Conservation (phyloP, 768 basidiomycete species). For the Gautieria morchelliformis region DNA sequence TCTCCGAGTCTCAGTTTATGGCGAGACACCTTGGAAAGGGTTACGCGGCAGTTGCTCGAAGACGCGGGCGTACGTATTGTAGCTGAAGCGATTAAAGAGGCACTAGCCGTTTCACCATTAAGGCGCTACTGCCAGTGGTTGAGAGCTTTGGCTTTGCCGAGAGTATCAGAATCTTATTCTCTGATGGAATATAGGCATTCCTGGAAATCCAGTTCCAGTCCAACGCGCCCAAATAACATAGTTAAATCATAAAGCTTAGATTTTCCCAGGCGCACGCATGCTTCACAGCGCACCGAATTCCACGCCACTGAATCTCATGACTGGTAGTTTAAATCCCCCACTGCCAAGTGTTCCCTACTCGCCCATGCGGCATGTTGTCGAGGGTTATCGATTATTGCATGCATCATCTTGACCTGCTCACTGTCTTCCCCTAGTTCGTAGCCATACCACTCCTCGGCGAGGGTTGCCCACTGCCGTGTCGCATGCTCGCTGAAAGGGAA, state of each 20-base stretch:
- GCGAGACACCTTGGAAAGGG: constrained; percentile 67
- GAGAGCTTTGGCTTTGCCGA: constrained; percentile 98
- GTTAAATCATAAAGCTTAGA: no score
- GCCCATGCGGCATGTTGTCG: constrained; percentile 41
- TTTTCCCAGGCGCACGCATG: no score
- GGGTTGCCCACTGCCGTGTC: constrained; percentile 38
- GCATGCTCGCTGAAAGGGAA: constrained; percentile 30
- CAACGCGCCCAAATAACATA: no score
- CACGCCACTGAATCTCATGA: no score
- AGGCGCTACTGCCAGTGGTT: constrained; percentile 85
- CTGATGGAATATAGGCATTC: no score
- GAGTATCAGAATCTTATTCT: constrained; percentile 37
- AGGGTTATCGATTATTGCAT: constrained; percentile 25
- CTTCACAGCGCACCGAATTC: no score
- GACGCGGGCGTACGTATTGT: constrained; percentile 88
- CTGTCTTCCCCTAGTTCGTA: constrained; percentile 50
- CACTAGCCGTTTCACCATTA: constrained; percentile 86
- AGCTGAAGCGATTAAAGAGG: constrained; percentile 98
- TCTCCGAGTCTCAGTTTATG: neutral
- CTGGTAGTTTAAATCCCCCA: constrained; percentile 1
- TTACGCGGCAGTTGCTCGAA: constrained; percentile 87
- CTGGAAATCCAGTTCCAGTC: no score
- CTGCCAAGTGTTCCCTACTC: constrained; percentile 19
- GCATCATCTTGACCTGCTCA: constrained; percentile 35
- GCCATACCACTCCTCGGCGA: constrained; percentile 44